Base-by-base conservation (phyloP, 2,329 filamentous ascomycete species). In the Venturia oleaginea region DNA sequence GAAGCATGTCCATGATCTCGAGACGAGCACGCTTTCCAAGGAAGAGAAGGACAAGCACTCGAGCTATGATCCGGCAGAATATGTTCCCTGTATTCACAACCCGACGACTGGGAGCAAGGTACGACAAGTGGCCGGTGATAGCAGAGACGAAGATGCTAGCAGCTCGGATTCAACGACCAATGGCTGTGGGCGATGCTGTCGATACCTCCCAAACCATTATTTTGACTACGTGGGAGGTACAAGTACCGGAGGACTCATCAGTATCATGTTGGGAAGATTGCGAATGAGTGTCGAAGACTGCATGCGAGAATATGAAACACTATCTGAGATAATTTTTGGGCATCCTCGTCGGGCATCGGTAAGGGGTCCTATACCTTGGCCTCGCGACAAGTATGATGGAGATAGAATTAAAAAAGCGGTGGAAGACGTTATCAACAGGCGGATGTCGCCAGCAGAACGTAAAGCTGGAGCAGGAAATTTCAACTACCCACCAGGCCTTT, bases 161-260 rank as follows among this genome's bases (percentile, higher is more conserved):
- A n/a, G n/a, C 34, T 37, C 15, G 6, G 32, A 22, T 6, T 38
- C 22, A 5, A 30, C 24, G n/a, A 37, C 3, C 22, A n/a, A 5
- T 27, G 51, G 24, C 4, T 34, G 24, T 55, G 22, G 15, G 4
- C 5, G 4, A 27, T 11, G 51, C 51, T 32, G 34, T 8, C 59
- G 59, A 22, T 43, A 27, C 17, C 3, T 43, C 15, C 40, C 60
- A 30, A 59, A 48, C 17, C 65, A 66, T 63, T 66, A 65, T 61
- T 65, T 66, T 32, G 64, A 66, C 40, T 61, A 59, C 54, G 63
- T 66, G 11, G 43, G 59, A 13, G 65, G 65, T 2, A 63, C 65
- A 17, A 65, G 65, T 38, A 63, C 62, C 11, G 64, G 65, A 7
- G 63, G 66, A 19, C 59, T 67, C 4, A 64, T 64, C 54, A 64